A percentile compares a stretch with the other conserved stretches of the same genome.
Evolutionary conservation across 192 early-diverging fungal genomes (phyloP).

Genomic region (Linnemannia schmuckeri): DNA sequence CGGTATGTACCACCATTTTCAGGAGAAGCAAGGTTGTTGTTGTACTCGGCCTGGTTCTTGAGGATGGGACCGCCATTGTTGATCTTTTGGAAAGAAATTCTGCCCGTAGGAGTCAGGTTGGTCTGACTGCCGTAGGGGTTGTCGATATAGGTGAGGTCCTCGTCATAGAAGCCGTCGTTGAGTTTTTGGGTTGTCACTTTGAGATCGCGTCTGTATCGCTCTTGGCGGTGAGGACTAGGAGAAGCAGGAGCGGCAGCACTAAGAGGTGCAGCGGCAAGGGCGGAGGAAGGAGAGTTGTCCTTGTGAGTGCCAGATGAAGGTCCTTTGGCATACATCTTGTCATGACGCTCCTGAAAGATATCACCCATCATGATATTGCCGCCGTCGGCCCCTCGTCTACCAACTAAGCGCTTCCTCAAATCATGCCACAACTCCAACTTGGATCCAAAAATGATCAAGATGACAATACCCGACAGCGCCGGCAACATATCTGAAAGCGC

Average conservation of each 20-base stretch:
- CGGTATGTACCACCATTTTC: neutral
- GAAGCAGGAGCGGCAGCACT: neutral
- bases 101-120: neutral
- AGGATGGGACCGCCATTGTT: neutral
- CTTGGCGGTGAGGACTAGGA: neutral
- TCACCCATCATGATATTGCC: conserved; percentile 20
- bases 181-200: neutral
- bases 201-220: neutral
- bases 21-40: neutral
- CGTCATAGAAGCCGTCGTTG: neutral
- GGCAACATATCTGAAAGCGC: conserved; percentile 21
- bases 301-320: neutral
- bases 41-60: conserved; percentile 3
- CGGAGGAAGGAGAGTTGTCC: neutral
- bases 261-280: neutral
- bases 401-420: conserved; percentile 3
- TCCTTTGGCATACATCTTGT: neutral
- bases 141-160: neutral
- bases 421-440: conserved; percentile 35
- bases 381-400: neutral
- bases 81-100: neutral
- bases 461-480: neutral
- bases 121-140: conserved; percentile 7
- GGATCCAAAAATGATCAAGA: conserved; percentile 35
- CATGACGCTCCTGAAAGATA: conserved; percentile 12